These are phyloP conservation scores for Mycena indigotica DNA, from an alignment of 768 basidiomycete species.

Conservation along the genomic window DNA sequence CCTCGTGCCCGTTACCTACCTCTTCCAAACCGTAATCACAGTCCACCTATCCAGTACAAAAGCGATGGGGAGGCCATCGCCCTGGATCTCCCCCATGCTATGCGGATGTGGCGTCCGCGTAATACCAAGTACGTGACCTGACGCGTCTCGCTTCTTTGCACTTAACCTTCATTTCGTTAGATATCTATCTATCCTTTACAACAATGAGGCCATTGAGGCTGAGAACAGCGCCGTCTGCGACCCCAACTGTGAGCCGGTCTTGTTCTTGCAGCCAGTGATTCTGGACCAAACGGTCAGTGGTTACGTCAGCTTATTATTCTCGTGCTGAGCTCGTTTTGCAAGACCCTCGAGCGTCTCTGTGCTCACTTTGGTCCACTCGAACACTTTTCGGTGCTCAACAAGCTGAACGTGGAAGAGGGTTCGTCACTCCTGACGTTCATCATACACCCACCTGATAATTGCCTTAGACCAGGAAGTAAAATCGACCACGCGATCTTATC, in stretches of 20 bases:
- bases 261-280: slow-evolving; percentile 59
- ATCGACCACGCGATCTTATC: slow-evolving; percentile 30
- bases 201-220: slow-evolving; percentile 53
- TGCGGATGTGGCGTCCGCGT: slow-evolving; percentile 59
- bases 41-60: slow-evolving; percentile 40
- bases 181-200: slow-evolving; percentile 51
- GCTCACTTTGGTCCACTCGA: slow-evolving; percentile 69
- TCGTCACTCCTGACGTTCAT: background rate
- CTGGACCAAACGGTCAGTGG: slow-evolving; percentile 61
- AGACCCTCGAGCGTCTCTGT: slow-evolving; percentile 58
- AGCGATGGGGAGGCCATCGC: slow-evolving; percentile 36
- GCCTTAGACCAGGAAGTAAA: slow-evolving; percentile 3
- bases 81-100: slow-evolving; percentile 56
- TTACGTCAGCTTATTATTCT: background rate
- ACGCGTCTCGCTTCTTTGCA: slow-evolving; percentile 20
- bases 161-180: slow-evolving; percentile 26
- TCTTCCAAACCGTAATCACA: slow-evolving; percentile 16
- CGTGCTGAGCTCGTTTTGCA: background rate
- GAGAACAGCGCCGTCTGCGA: slow-evolving; percentile 30
- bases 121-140: slow-evolving; percentile 49
- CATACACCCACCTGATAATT: background rate
- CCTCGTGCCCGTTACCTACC: background rate
- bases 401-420: slow-evolving; percentile 19
- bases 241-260: slow-evolving; percentile 28
- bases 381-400: slow-evolving; percentile 43